These are phyloP conservation scores for Karstenula rhodostoma DNA, from an alignment of 2,329 filamentous ascomycete genomes.

Conservation along the genomic window DNA sequence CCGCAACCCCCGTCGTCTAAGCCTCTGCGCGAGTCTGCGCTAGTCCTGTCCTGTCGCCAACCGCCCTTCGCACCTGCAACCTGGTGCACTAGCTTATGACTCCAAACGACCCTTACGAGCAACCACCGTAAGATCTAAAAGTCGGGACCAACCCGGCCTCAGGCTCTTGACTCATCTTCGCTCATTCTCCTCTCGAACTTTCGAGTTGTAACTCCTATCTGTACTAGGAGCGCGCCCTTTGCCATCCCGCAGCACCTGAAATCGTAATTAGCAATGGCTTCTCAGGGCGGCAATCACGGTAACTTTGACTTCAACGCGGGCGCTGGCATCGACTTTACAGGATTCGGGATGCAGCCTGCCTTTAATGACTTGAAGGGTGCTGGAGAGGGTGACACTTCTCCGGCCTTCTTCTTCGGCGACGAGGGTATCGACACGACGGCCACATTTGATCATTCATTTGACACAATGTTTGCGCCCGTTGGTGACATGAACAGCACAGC, in stretches of 20 bases:
- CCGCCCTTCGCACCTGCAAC: conserved; percentile 8
- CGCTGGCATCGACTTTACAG: conserved; percentile 41
- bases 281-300: conserved; percentile 13
- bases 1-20: conserved; percentile 2
- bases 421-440: conserved; percentile 45
- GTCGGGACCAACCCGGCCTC: conserved; percentile 33
- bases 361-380: conserved; percentile 31
- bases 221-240: conserved; percentile 29
- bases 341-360: conserved; percentile 31
- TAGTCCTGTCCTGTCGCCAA: not conserved
- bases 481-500: conserved; percentile 12
- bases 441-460: conserved; percentile 29
- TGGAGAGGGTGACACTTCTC: conserved; percentile 41
- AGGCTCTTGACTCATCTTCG: conserved; percentile 40
- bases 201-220: conserved; percentile 25
- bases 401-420: conserved; percentile 40
- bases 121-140: conserved; percentile 26
- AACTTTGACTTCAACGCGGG: conserved; percentile 39
- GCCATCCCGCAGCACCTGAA: conserved; percentile 14
- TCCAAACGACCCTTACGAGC: conserved; percentile 4
- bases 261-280: conserved; percentile 14
- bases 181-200: conserved; percentile 37
- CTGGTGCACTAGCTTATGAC: conserved; percentile 9
- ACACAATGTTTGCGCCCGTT: conserved; percentile 16
- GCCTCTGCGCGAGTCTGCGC: not conserved